A percentile compares a stretch with the other conserved stretches of the same genome.
phyloP scores from a whole-genome alignment of 2,329 filamentous ascomycete genomes.

The Aspergillus sp. region DNA sequence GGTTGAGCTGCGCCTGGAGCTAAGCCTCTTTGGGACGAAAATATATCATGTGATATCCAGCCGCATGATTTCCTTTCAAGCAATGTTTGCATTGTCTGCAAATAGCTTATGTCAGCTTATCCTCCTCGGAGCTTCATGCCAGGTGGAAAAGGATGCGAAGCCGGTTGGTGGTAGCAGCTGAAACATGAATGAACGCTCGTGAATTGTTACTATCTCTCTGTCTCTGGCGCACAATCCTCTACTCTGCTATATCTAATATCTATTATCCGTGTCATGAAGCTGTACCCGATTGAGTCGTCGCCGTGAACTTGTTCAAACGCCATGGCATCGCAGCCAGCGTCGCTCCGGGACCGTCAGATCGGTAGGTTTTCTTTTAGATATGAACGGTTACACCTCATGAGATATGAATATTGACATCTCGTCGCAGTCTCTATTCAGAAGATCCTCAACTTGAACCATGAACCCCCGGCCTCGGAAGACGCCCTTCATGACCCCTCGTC shows the following conservation, averaged over 20 bases:
- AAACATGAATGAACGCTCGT: background rate
- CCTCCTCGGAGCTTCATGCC: slow-evolving; percentile 18
- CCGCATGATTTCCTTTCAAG: slow-evolving; percentile 2
- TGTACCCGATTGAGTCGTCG: slow-evolving; percentile 5
- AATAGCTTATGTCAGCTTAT: slow-evolving; percentile 18
- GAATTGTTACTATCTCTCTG: background rate
- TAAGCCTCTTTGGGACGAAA: slow-evolving; percentile 10
- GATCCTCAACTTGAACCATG: slow-evolving; percentile 89
- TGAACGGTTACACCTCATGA: background rate
- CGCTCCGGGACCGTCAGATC: slow-evolving; percentile 64
- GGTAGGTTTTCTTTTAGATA: slow-evolving; percentile 41
- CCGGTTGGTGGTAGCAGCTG: too few relatives aligned
- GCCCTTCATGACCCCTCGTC: slow-evolving; percentile 54
- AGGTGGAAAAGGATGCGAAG: slow-evolving; percentile 18
- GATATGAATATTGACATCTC: background rate
- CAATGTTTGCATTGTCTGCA: slow-evolving; percentile 19
- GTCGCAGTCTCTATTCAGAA: slow-evolving; percentile 76
- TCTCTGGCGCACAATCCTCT: too few relatives aligned
- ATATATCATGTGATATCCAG: slow-evolving; percentile 8
- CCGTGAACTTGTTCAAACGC: slow-evolving; percentile 16
- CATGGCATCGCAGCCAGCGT: slow-evolving; percentile 51
- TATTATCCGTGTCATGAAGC: slow-evolving; percentile 13
- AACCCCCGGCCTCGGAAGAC: slow-evolving; percentile 45
- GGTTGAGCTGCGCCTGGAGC: slow-evolving; percentile 1
- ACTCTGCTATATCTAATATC: too few relatives aligned